Evolutionary conservation across 352 stramenopile species (phyloP), one percentile per base, ranked within the genome.

Genomic region (Globisporangium splendens): DNA sequence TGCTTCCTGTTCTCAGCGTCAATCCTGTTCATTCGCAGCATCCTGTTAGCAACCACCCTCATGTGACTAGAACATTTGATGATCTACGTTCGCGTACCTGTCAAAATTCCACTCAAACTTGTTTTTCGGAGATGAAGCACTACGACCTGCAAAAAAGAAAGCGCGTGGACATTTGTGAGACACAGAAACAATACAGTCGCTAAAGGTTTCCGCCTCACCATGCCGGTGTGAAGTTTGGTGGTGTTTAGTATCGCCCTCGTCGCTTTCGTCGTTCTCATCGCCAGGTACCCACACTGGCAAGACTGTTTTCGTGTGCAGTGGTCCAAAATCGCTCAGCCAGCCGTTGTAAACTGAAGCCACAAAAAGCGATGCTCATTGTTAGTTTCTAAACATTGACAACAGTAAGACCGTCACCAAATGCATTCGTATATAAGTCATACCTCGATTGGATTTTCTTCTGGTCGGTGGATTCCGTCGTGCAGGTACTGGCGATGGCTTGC

Each of bases 321-420:
- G 76, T 2, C 84, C 82, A 50, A 85, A 92, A 66, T 92, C 80
- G 12, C 82, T 80, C 2, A 94, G 54, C 80, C 84, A 94, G 8
- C 79, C 77, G 22, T 84, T 83, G 67, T 84, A 91, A 42, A 71
- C 81, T 91, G 33, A 13, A 31, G 1, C 8, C 13, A 35, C 47
- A 24, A 20, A 42, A 22, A 2, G 50, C 46, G 6, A 24, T 10
- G 2, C 28, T 35, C 28, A 35, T 0, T 35, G 28, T 35, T 35
- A 35, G 28, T 35, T 35, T 35, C 24, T 10, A 35, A 8, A 8
- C 28, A 35, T 10, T 35, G 28, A 35, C 28, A 35, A n/a, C n/a
- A n/a, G n/a, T n/a, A n/a, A n/a, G n/a, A n/a, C n/a, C n/a, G n/a
- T n/a, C n/a, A n/a, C n/a, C n/a, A n/a, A n/a, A n/a, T n/a, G 28